Percentiles rank a stretch among this genome's conserved stretches.
Evolutionary conservation across 108 stramenopile genomes (phyloP).

Genomic region (Skeletonema grethae): DNA sequence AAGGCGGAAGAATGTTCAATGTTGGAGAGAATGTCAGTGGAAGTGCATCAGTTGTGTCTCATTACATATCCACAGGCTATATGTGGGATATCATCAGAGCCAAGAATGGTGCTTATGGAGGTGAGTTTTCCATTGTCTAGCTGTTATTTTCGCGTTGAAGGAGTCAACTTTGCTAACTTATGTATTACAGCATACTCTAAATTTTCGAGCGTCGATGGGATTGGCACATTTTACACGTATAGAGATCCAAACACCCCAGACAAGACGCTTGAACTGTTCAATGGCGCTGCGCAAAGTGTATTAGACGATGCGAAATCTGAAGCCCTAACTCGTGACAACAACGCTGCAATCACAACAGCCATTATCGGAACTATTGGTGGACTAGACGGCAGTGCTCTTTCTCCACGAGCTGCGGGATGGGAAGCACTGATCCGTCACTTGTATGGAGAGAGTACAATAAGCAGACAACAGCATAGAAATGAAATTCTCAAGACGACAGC

Average conservation of each 20-base stretch:
- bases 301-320: slow-evolving; percentile 34
- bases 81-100: slow-evolving; percentile 88
- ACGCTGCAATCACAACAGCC: slow-evolving; percentile 58
- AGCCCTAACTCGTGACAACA: slow-evolving; percentile 50
- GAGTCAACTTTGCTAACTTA: neutral
- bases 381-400: slow-evolving; percentile 76
- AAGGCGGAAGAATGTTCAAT: slow-evolving; percentile 80
- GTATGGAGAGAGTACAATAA: slow-evolving; percentile 58
- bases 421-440: slow-evolving; percentile 67
- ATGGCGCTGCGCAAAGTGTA: slow-evolving; percentile 62
- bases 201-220: slow-evolving; percentile 65
- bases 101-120: slow-evolving; percentile 85
- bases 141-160: neutral
- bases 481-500: slow-evolving; percentile 57
- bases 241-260: slow-evolving; percentile 63
- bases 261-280: slow-evolving; percentile 77
- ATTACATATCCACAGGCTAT: slow-evolving; percentile 76
- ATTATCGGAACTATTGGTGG: slow-evolving; percentile 85
- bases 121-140: neutral
- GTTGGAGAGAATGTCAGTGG: slow-evolving; percentile 72
- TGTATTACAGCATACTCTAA: slow-evolving; percentile 62
- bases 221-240: slow-evolving; percentile 72
- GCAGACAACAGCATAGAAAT: slow-evolving; percentile 71
- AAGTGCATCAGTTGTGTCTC: slow-evolving; percentile 60
- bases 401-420: slow-evolving; percentile 70